Evolutionary conservation across 1,284 basidiomycete species (phyloP), one percentile per base, ranked within the genome.

Genomic region (Sporisorium exsertum): DNA sequence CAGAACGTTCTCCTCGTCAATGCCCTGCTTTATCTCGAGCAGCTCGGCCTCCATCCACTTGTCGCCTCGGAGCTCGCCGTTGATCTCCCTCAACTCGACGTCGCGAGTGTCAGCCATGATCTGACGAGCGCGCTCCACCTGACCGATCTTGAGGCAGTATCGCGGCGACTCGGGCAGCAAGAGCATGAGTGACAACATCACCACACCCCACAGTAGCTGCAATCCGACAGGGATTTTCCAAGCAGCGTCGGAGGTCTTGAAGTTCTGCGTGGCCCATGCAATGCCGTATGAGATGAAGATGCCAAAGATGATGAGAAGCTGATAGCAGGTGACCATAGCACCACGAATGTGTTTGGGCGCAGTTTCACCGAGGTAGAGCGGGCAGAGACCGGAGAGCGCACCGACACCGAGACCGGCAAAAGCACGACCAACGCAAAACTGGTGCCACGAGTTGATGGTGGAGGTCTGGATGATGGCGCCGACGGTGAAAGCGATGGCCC

Each of bases 291-390:
- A 64, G 64, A 82, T 61, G 51, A 76, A 72, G 66, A 82, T 79
- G 45, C 94, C 93, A 82, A 94, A 91, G 69, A 93, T 94, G 69
- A 87, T 86, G 42, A 81, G 73, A 45, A 81, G 78, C 72, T 84
- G 89, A 63, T 94, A 94, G 56, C 89, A 89, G n/a, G 91, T 89
- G 50, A 95, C 93, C 84, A 95, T 89, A 47, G 92, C 91, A 83
- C 94, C 94, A 86, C 94, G 91, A 78, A 93, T 89, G 88, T 90
- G 91, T 85, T 91, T 91, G 58, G 91, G 91, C 4, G 90, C 88
- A 63, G 88, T 90, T 87, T 93, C 93, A 61, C 91, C 91, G 87
- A 93, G 92, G 87, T 94, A 95, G 88, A 94, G 91, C 58, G 92
- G 92, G 24, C 92, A 91, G n/a, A 81, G 69, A 61, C 79, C 73